phyloP scores from a whole-genome alignment of 495 filamentous ascomycete genomes.

The Diplogelasinospora grovesii region DNA sequence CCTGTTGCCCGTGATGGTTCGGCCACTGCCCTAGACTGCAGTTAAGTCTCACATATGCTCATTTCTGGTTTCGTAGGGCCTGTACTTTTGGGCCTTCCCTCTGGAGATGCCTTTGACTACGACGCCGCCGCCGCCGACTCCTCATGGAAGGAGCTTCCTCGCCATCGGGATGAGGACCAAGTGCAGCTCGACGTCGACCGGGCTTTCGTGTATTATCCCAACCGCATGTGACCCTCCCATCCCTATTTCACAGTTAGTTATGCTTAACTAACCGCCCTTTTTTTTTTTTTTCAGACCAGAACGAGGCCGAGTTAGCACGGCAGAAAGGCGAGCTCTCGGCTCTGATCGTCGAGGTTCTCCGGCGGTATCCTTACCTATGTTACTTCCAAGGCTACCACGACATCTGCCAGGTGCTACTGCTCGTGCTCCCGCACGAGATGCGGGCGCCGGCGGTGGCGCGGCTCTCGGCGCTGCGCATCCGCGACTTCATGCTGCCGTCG shows the following conservation, averaged over 20 bases:
- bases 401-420: constrained; percentile 91
- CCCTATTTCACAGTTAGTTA: too few relatives aligned
- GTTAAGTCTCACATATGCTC: constrained; percentile 6
- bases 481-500: constrained; percentile 95
- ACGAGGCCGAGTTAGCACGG: constrained; percentile 52
- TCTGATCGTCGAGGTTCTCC: constrained; percentile 69
- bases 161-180: constrained; percentile 79
- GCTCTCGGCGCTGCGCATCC: constrained; percentile 80
- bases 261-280: too few relatives aligned
- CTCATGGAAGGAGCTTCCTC: constrained; percentile 50
- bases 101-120: constrained; percentile 5
- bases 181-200: constrained; percentile 87
- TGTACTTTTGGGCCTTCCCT: constrained; percentile 57
- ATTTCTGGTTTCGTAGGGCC: constrained; percentile 53
- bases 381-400: constrained; percentile 99
- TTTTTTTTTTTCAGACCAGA: constrained; percentile 25
- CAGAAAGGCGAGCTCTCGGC: constrained; percentile 67
- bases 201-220: constrained; percentile 95
- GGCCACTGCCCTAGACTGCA: too few relatives aligned
- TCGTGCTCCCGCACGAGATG: constrained; percentile 59
- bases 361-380: constrained; percentile 75
- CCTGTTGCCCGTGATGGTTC: too few relatives aligned
- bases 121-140: constrained; percentile 12
- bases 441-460: constrained; percentile 55
- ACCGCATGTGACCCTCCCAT: constrained; percentile 44